Evolutionary conservation across 352 stramenopile species (phyloP), one percentile per base, ranked within the genome.

Genomic region (Globisporangium acanthophoron): DNA sequence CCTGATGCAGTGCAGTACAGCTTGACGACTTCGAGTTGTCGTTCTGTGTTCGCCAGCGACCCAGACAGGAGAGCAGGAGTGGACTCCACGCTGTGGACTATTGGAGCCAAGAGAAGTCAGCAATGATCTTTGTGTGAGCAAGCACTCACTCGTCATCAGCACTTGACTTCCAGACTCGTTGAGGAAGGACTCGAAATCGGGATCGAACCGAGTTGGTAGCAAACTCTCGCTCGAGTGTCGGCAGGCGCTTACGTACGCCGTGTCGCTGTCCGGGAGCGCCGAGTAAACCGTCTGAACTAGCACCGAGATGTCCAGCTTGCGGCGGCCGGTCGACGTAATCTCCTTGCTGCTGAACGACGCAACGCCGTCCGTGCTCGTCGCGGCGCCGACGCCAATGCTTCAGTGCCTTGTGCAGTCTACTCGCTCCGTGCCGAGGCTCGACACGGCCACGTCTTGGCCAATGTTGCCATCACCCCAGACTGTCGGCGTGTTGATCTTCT

Each of bases 251-350:
- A 24, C 45, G 44, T 59, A 54, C 24, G 45, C 18, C n/a, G 54
- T 43, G 11, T 59, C 46, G 15, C 41, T 37, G 18, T 27, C 9
- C 16, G 44, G 45, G 0, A 56, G 18, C 1, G 51, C 39, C 20
- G 65, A 72, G 37, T 40, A 41, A 8, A 75, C 40, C 16, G n/a
- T 27, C 3, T 40, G 18, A 24, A 65, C 68, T 16, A 61, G 68
- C n/a, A 65, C 68, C 48, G 60, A 62, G 16, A 75, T 53, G 12
- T 73, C 61, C 16, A 65, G 68, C 50, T 73, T 73, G 37, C 68
- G 29, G 18, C 33, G 49, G 9, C 59, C 54, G 37, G 18, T 29
- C 20, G 60, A 37, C 11, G 57, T 37, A 7, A 65, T 56, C 16
- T 65, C 68, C 29, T 58, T 58, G 62, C 54, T 63, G 35, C 52